Base-by-base conservation (phyloP, 768 basidiomycete genomes). In the Mycena epipterygia region DNA sequence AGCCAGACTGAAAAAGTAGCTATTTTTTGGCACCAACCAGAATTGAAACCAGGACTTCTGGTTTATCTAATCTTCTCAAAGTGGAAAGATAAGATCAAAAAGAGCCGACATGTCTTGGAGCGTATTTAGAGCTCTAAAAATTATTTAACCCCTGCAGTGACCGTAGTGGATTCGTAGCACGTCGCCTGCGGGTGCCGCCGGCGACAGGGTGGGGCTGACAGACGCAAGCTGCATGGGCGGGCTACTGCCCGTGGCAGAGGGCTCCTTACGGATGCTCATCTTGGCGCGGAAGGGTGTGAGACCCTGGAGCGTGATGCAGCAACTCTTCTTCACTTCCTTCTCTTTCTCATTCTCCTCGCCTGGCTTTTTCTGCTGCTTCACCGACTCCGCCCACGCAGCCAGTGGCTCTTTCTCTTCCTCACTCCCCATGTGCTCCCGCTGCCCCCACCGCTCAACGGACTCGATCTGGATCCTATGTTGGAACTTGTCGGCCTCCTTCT, bases 391-490 rank as follows among this genome's bases (percentile, higher is more conserved):
- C 68, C 67, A 17, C 55, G 67, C n/a, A 70, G 66, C 55, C 33
- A 2, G 41, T 57, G 58, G 46, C 80, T 78, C 82, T 71, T 72
- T 79, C 73, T 37, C 37, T 44, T 49, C 57, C 29, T 17, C 27
- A 39, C 65, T 59, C 62, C 59, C 73, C n/a, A 67, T 70, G 8
- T 55, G 49, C 67, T 44, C 78, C 62, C 59, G 76, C 79, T 75
- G 75, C 71, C 67, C 74, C 75, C 48, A 66, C 53, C 72, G 79
- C 78, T 8, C 91, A 66, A 93, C 93, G 75, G 98, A 99, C 81
- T 99, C 98, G 68, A 99, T 93, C 80, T 99, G 98, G 53, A 99
- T 95, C 14, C 98, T 99, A 81, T 99, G 96, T 56, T 96, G 85
- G 80, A 93, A 91, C 61, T 67, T 73, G 68, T 73, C 72, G 53